Conservation (phyloP, 768 basidiomycete genomes). For the Tylopilus vinaceipallidus region DNA sequence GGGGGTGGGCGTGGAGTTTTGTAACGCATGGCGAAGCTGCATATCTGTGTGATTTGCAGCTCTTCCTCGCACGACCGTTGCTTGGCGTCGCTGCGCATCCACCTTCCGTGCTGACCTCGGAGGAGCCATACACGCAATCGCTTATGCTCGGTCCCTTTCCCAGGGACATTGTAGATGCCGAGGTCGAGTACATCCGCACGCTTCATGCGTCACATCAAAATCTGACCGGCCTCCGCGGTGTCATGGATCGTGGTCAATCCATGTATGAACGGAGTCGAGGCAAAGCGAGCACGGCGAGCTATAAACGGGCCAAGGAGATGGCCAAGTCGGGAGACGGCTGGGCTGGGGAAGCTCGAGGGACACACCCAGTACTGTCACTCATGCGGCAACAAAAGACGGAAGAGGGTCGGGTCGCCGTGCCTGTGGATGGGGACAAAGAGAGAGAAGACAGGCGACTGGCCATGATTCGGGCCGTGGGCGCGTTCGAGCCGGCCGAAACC, state of each 20-base stretch:
- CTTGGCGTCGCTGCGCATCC: conserved; percentile 40
- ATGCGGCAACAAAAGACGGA: conserved; percentile 38
- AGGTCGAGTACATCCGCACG: conserved; percentile 73
- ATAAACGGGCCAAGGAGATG: conserved; percentile 89
- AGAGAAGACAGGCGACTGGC: conserved; percentile 50
- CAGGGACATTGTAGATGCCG: conserved; percentile 76
- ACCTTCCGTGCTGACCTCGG: conserved; percentile 40
- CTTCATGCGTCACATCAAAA: conserved; percentile 64
- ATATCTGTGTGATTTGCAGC: conserved; percentile 87
- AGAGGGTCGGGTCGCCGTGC: conserved; percentile 17
- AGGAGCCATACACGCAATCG: conserved; percentile 65
- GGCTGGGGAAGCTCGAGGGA: conserved; percentile 57
- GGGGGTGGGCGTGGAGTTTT: conserved; percentile 97
- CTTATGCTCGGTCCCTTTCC: conserved; percentile 83
- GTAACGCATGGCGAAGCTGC: conserved; percentile 84
- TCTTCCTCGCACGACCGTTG: conserved; percentile 84
- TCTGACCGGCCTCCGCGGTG: conserved; percentile 65
- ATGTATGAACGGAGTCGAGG: conserved; percentile 95
- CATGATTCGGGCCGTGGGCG: conserved; percentile 70
- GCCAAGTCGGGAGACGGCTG: conserved; percentile 64
- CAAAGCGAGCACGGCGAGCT: conserved; percentile 82
- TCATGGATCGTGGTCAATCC: conserved; percentile 84
- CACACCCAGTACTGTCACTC: conserved; percentile 66
- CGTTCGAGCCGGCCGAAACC: conserved; percentile 86
- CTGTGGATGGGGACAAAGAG: conserved; percentile 36